These are phyloP conservation scores for Cryptococcus deneoformans DNA, from an alignment of 1,284 basidiomycete species.

Conservation along the genomic window DNA sequence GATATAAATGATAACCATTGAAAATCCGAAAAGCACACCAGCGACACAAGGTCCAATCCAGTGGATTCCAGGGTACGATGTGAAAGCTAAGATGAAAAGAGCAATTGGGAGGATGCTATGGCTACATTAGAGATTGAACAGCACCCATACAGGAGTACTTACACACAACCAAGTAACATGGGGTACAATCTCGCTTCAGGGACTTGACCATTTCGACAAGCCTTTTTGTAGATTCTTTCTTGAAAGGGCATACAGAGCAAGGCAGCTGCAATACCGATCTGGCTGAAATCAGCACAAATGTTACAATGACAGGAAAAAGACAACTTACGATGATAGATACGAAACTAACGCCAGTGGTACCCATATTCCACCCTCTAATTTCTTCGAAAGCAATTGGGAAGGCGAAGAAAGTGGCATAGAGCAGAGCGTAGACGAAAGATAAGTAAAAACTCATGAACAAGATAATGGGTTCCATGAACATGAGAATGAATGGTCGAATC, in stretches of 20 bases:
- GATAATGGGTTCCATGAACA: slow-evolving; percentile 51
- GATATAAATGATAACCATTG: slow-evolving; percentile 44
- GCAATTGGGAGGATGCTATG: slow-evolving; percentile 41
- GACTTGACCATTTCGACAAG: not conserved
- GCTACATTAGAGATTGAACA: not conserved
- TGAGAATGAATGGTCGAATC: slow-evolving; percentile 48
- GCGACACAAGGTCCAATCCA: slow-evolving; percentile 40
- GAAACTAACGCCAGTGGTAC: slow-evolving; percentile 46
- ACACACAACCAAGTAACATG: slow-evolving; percentile 35
- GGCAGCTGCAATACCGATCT: slow-evolving; percentile 38
- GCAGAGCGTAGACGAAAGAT: slow-evolving; percentile 51
- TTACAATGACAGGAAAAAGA: not conserved
- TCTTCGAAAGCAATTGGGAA: slow-evolving; percentile 47
- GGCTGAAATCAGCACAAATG: not conserved
- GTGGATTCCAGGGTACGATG: slow-evolving; percentile 29
- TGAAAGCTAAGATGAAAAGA: slow-evolving; percentile 50
- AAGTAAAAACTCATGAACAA: slow-evolving; percentile 51
- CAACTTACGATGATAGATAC: slow-evolving; percentile 38
- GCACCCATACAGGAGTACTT: not conserved
- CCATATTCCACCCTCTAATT: slow-evolving; percentile 43
- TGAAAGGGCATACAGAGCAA: slow-evolving; percentile 33
- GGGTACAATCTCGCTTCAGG: slow-evolving; percentile 39
- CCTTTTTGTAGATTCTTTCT: slow-evolving; percentile 34
- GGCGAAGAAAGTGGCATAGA: slow-evolving; percentile 46
- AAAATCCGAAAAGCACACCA: slow-evolving; percentile 37